Evolutionary conservation across 768 basidiomycete genomes (phyloP).

Genomic region (Cystofilobasidium capitatum): DNA sequence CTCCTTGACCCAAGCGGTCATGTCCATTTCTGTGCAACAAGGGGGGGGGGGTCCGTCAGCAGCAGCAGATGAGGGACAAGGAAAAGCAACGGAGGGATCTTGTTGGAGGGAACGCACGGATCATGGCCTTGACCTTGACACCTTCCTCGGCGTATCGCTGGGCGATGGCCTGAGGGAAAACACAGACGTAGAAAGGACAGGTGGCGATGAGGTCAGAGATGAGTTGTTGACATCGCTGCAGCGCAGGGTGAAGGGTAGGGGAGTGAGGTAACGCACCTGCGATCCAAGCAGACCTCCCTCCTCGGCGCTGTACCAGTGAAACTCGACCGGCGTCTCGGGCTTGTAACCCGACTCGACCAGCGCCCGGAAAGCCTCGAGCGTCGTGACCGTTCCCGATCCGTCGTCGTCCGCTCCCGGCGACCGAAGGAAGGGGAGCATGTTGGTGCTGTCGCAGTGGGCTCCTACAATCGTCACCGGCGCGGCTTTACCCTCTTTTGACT

Average conservation of each 20-base stretch:
- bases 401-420: slow-evolving; percentile 45
- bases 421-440: slow-evolving; percentile 42
- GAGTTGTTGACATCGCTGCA: too few species aligned
- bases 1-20: slow-evolving; percentile 88
- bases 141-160: slow-evolving; percentile 55
- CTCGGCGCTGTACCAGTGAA: slow-evolving; percentile 77
- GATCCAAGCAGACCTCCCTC: slow-evolving; percentile 72
- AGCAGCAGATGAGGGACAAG: slow-evolving; percentile 12
- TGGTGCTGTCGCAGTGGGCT: slow-evolving; percentile 63
- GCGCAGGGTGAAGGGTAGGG: too few species aligned
- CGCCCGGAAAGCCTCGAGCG: slow-evolving; percentile 53
- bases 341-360: slow-evolving; percentile 59
- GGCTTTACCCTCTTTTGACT: slow-evolving; percentile 52
- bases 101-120: slow-evolving; percentile 52
- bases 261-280: slow-evolving; percentile 42
- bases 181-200: too few species aligned
- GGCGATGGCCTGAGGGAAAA: slow-evolving; percentile 56
- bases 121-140: slow-evolving; percentile 69
- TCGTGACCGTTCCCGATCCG: slow-evolving; percentile 64
- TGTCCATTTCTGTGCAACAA: slow-evolving; percentile 56
- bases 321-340: slow-evolving; percentile 59
- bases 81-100: slow-evolving; percentile 37
- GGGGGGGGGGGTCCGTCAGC: background rate
- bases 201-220: too few species aligned
- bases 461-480: slow-evolving; percentile 52